These are phyloP conservation scores for Edaphochlamys debaryana DNA, from an alignment of 139 green algal genomes.

Conservation along the genomic window DNA sequence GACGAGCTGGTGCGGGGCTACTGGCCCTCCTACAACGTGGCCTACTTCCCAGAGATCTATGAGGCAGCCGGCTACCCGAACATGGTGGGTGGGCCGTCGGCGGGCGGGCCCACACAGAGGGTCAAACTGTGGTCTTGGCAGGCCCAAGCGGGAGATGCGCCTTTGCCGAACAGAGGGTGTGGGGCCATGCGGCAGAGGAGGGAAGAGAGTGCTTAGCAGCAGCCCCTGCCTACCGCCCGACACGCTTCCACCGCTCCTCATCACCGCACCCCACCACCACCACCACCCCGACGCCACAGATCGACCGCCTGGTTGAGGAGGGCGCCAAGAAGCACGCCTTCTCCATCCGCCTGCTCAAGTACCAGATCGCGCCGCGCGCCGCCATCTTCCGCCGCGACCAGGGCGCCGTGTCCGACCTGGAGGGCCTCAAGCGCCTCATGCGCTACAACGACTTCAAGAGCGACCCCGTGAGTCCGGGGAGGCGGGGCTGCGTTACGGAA, in stretches of 20 bases:
- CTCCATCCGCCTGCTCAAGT: conserved; percentile 64
- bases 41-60: conserved; percentile 68
- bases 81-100: too few relatives aligned
- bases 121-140: background rate
- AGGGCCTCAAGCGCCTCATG: conserved; percentile 73
- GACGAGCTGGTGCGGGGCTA: conserved; percentile 66
- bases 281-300: background rate
- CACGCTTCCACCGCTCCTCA: background rate
- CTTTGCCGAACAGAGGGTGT: too few relatives aligned
- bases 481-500: too few relatives aligned
- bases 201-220: too few relatives aligned
- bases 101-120: too few relatives aligned
- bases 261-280: too few relatives aligned
- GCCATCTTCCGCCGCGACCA: conserved; percentile 83
- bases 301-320: background rate
- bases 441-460: conserved; percentile 71
- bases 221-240: too few relatives aligned
- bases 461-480: conserved; percentile 59
- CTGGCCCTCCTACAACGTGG: conserved; percentile 77
- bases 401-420: conserved; percentile 52
- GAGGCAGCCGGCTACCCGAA: conserved; percentile 59
- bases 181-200: too few relatives aligned
- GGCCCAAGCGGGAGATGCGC: background rate
- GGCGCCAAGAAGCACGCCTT: conserved; percentile 59
- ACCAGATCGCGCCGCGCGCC: conserved; percentile 71